phyloP scores from a whole-genome alignment of 108 stramenopile genomes.

The Nitzschia inconspicua region DNA sequence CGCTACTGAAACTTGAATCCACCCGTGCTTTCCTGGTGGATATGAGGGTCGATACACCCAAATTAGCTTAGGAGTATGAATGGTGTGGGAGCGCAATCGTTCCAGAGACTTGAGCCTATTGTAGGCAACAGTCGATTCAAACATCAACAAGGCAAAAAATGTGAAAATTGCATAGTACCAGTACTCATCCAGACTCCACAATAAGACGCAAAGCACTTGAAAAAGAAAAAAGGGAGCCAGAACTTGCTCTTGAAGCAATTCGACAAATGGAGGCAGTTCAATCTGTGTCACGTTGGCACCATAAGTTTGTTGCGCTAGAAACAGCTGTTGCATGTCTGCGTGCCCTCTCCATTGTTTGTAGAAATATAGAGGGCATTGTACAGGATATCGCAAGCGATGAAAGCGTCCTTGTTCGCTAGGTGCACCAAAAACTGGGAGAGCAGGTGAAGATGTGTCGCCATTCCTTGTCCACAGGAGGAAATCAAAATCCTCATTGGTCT shows the following conservation, averaged over 20 bases:
- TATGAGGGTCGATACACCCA: constrained; percentile 49
- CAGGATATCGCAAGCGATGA: constrained; percentile 58
- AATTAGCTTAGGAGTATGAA: constrained; percentile 17
- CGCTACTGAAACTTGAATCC: constrained; percentile 60
- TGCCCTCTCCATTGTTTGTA: constrained; percentile 67
- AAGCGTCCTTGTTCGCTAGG: too few relatives aligned
- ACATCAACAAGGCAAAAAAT: constrained; percentile 83
- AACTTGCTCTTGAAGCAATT: constrained; percentile 84
- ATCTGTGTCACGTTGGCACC: constrained; percentile 84
- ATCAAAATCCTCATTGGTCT: constrained; percentile 18
- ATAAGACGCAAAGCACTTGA: constrained; percentile 94
- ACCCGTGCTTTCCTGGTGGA: constrained; percentile 26
- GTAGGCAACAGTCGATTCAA: constrained; percentile 89
- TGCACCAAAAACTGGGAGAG: too few relatives aligned
- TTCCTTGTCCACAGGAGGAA: constrained; percentile 26
- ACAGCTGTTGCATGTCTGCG: constrained; percentile 9
- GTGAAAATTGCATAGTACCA: constrained; percentile 98
- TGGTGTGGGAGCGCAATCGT: constrained; percentile 58
- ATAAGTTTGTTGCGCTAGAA: constrained; percentile 48
- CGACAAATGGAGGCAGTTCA: constrained; percentile 84
- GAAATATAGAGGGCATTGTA: constrained; percentile 61
- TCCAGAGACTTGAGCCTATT: constrained; percentile 79
- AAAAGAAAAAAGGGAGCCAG: constrained; percentile 96
- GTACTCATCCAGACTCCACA: constrained; percentile 97
- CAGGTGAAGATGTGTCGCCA: neutral